Base-by-base conservation (phyloP, 306 rosid species). In the Prunus campanulata region DNA sequence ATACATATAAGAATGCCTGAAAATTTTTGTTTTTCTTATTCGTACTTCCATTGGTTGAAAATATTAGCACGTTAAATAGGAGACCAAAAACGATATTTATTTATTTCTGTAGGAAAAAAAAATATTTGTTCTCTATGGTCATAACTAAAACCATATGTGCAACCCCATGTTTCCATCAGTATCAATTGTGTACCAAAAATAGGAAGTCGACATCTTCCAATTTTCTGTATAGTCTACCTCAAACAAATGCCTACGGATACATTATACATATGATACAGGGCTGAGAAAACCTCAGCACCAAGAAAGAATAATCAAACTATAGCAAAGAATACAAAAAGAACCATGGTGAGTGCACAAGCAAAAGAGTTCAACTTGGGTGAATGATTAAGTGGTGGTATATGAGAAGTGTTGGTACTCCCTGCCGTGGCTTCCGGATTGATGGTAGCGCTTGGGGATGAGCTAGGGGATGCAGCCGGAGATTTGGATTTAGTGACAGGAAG, bases 351-450 rank as follows among this genome's bases (percentile, higher is more conserved):
- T 12, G 72, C 81, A 50, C 15, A 85, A 22, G 71, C 19, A 47
- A 74, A 48, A 35, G 91, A 80, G 68, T 74, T 84, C 76, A 61
- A 82, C 77, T 75, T 80, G 24, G 82, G 72, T 24, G 93, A 89
- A 76, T 67, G 59, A 49, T 19, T 82, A 32, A 71, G 46, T 32
- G 56, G 30, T 24, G 87, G 20, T 52, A 25, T 60, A 68, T 24
- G 55, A 42, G 89, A 50, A 46, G 29, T 79, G 72, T 77, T 77
- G 72, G 3, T 25, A 15, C 55, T 2, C 15, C 74, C 73, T 2
- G 83, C 77, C 14, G 90, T 76, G 73, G 83, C 87, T 79, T 85
- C 66, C 13, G 98, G 97, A 39, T 80, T 72, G 32, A 77, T 75
- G 6, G 81, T 83, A 55, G 24, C 0, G 18, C 86, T 25, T 0